Evolutionary conservation across 768 basidiomycete genomes (phyloP), one percentile per base, ranked within the genome.

Genomic region (Omphalotus guepiniiformis): DNA sequence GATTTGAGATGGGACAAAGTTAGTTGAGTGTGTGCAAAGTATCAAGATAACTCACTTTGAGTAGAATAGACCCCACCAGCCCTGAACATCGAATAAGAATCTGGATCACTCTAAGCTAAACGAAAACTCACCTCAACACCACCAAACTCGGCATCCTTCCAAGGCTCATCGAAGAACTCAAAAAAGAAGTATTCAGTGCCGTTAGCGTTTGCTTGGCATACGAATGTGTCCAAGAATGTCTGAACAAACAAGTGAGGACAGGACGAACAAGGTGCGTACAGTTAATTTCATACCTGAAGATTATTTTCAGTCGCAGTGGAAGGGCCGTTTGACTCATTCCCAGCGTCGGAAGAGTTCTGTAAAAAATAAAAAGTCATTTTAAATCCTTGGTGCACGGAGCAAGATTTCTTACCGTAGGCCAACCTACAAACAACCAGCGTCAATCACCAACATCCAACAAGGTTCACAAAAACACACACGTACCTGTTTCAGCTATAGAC

Each of bases 121-220:
- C n/a, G n/a, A n/a, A n/a, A n/a, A 55, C 69, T 76, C 36, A 69
- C 74, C 67, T 69, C 92, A 32, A 93, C 91, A 53, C 92, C 92
- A 54, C 91, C 92, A 55, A 78, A 94, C 58, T 75, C 59, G 1
- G 53, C 58, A 54, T 77, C 76, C 79, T 84, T 46, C 34, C 49
- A 45, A 7, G 16, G 16, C 38, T 56, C 46, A 48, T 50, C 91
- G 51, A 79, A 82, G 60, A 72, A 82, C 73, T 88, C 88, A 50
- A 92, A 91, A 72, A 80, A 94, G 78, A 92, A 96, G 68, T 95
- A 95, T 18, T 78, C 71, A 1, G 88, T 93, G 12, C 78, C 78
- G 53, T 93, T 93, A 11, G 63, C 52, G 62, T 93, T 96, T 1
- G 94, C 88, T 60, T 81, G 76, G 58, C 95, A 99, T 5, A 93